These are phyloP conservation scores for Saturnispora mendoncae DNA, from an alignment of 805 yeast species.

Conservation along the genomic window DNA sequence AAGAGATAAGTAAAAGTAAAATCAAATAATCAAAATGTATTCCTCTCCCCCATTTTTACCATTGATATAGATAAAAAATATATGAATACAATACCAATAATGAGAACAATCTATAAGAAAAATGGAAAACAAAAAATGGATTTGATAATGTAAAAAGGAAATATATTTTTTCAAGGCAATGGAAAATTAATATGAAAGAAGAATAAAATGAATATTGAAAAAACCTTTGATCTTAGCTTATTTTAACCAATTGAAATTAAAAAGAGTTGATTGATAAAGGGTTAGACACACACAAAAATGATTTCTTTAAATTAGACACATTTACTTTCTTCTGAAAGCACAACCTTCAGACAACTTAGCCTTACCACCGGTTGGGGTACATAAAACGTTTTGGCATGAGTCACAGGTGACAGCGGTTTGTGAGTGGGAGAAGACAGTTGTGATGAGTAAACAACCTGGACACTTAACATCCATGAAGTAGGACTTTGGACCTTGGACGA, in stretches of 20 bases:
- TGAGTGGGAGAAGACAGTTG: conserved; percentile 99
- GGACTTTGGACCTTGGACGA: conserved; percentile 97
- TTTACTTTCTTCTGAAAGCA: conserved; percentile 98
- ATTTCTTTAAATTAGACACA: conserved; percentile 2
- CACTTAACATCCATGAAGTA: conserved; percentile 99
- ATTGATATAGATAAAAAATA: neutral
- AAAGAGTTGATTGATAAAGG: neutral
- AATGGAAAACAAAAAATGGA: too few species aligned
- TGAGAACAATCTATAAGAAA: neutral
- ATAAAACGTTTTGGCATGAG: conserved; percentile 94
- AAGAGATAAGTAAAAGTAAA: neutral
- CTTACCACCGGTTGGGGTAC: conserved; percentile 99
- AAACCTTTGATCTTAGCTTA: too few species aligned
- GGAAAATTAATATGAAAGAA: too few species aligned
- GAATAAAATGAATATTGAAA: too few species aligned
- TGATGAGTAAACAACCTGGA: conserved; percentile 98
- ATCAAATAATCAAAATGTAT: too few species aligned
- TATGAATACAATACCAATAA: neutral
- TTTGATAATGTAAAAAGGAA: too few species aligned
- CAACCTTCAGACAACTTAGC: conserved; percentile 99
- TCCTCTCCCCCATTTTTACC: too few species aligned
- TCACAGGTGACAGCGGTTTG: conserved; percentile 99
- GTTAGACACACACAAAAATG: neutral
- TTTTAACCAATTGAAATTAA: too few species aligned
- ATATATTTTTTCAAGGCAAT: too few species aligned